phyloP scores from a whole-genome alignment of 352 stramenopile genomes.

The Phytophthora rubi region DNA sequence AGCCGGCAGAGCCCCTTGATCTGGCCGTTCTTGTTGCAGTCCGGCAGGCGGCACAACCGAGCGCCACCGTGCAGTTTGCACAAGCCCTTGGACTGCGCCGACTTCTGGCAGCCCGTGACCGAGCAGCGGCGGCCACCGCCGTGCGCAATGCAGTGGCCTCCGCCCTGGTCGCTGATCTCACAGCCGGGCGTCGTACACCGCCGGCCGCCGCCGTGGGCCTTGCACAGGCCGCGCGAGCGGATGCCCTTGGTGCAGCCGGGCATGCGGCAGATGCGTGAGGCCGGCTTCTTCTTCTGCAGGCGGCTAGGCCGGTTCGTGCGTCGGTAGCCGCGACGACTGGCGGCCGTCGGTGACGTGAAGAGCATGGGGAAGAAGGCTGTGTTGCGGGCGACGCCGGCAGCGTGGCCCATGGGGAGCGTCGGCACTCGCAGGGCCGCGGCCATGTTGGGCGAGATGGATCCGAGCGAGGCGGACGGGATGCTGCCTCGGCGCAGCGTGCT shows the following conservation, averaged over 20 bases:
- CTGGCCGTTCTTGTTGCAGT: conserved; percentile 86
- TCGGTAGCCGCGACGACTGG: conserved; percentile 26
- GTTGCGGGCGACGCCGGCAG: conserved; percentile 10
- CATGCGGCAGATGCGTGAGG: conserved; percentile 80
- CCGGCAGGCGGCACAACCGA: conserved; percentile 66
- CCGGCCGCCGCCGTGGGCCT: conserved; percentile 82
- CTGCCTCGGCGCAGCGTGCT: conserved; percentile 30
- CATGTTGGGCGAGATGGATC: conserved; percentile 43
- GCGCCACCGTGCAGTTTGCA: conserved; percentile 88
- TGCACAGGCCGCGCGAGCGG: conserved; percentile 83
- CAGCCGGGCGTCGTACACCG: conserved; percentile 80
- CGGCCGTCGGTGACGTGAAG: conserved; percentile 34
- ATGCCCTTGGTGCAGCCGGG: conserved; percentile 82
- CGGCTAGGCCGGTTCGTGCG: conserved; percentile 25
- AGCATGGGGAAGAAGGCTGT: conserved; percentile 36
- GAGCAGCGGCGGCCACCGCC: conserved; percentile 72
- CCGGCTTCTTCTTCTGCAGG: conserved; percentile 61
- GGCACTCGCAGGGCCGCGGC: conserved; percentile 28
- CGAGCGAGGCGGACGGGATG: conserved; percentile 32
- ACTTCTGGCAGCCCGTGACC: conserved; percentile 76
- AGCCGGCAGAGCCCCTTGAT: conserved; percentile 79
- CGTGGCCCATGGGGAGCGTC: conserved; percentile 21
- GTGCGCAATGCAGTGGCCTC: conserved; percentile 83
- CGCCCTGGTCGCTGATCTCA: conserved; percentile 87
- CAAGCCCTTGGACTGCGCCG: conserved; percentile 79